phyloP scores from a whole-genome alignment of 1,284 basidiomycete genomes.

The Exobasidium cylindrosporum region DNA sequence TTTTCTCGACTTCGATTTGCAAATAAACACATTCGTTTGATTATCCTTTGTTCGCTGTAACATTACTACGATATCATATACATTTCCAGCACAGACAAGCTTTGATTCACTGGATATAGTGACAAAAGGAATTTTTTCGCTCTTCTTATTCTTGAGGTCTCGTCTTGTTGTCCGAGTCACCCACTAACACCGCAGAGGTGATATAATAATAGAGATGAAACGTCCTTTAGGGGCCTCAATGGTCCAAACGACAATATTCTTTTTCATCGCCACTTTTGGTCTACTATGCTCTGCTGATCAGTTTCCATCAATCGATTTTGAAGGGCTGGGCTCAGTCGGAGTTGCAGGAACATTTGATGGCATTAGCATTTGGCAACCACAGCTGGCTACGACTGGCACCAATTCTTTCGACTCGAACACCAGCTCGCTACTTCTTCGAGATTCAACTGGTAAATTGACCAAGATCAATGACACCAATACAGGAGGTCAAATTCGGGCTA shows the following conservation, averaged over 20 bases:
- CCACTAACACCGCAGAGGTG: too few species aligned
- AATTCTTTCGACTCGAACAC: constrained; percentile 31
- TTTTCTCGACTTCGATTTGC: too few species aligned
- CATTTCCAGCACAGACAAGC: too few species aligned
- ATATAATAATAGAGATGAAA: too few species aligned
- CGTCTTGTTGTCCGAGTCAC: too few species aligned
- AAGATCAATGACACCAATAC: constrained; percentile 48
- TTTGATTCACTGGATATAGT: too few species aligned
- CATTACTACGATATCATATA: too few species aligned
- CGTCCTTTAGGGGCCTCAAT: background rate
- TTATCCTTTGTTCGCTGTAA: too few species aligned
- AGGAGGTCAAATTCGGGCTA: constrained; percentile 49
- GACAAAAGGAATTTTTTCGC: too few species aligned
- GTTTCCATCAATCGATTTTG: constrained; percentile 49
- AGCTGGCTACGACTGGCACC: constrained; percentile 30
- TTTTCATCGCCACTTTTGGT: background rate
- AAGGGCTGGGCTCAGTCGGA: constrained; percentile 41
- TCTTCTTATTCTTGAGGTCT: too few species aligned
- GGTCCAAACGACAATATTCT: background rate
- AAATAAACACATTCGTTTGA: too few species aligned
- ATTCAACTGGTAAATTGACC: constrained; percentile 41
- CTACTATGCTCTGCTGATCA: constrained; percentile 3
- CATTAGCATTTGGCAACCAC: constrained; percentile 38
- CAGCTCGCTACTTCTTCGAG: constrained; percentile 43
- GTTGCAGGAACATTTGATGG: constrained; percentile 47